A percentile compares a stretch with the other conserved stretches of the same genome.
These are phyloP conservation scores for Lepidopterella palustris DNA, from an alignment of 495 filamentous ascomycete genomes.

Conservation along the genomic window DNA sequence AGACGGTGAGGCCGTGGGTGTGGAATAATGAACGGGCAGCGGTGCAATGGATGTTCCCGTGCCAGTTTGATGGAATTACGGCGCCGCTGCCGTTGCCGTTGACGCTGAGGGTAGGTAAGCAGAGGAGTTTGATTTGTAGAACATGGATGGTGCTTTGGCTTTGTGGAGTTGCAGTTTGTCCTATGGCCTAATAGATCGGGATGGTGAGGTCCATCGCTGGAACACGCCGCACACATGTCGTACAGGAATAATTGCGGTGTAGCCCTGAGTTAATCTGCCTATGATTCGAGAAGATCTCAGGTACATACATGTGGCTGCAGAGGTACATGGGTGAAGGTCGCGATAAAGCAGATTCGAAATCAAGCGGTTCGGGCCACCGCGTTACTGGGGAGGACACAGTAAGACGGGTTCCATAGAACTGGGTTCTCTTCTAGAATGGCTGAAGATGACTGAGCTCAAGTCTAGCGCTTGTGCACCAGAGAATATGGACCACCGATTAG, in stretches of 20 bases:
- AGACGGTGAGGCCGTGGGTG: too few relatives aligned
- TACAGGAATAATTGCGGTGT: background rate
- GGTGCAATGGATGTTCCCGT: too few relatives aligned
- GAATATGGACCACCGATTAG: background rate
- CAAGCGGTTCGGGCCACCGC: slow-evolving; percentile 2
- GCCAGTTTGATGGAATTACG: too few relatives aligned
- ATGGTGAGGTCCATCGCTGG: too few relatives aligned
- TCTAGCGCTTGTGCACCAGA: background rate
- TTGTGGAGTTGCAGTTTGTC: too few relatives aligned
- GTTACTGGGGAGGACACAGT: background rate
- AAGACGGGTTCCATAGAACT: background rate
- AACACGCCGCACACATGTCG: too few relatives aligned
- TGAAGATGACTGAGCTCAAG: background rate
- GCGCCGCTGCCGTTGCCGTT: too few relatives aligned
- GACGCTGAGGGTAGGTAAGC: too few relatives aligned
- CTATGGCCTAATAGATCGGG: too few relatives aligned
- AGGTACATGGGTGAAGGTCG: background rate
- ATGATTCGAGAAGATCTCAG: background rate
- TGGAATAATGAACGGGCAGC: too few relatives aligned
- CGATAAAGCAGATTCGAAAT: background rate
- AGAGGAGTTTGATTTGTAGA: too few relatives aligned
- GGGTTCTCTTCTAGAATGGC: background rate
- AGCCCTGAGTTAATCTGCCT: background rate
- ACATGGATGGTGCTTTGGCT: too few relatives aligned
- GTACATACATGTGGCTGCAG: background rate